These are phyloP conservation scores for Rhynchospora breviuscula DNA, from an alignment of 176 grass and related monocot species.

Conservation along the genomic window DNA sequence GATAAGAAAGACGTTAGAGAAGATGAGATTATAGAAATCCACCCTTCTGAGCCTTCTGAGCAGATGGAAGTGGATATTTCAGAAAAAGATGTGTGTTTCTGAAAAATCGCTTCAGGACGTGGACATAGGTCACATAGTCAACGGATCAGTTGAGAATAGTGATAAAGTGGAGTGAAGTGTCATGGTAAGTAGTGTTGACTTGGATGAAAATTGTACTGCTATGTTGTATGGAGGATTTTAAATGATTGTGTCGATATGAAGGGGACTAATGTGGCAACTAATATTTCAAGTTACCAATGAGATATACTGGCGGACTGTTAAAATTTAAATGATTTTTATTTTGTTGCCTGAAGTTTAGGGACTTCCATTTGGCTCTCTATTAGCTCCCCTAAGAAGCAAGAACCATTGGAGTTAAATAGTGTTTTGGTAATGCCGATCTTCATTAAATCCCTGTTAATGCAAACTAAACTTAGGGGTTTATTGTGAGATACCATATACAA, in stretches of 20 bases:
- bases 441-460: background rate
- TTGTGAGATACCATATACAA: background rate
- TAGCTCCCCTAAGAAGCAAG: background rate
- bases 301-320: background rate
- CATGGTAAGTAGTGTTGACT: background rate
- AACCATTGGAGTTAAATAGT: background rate
- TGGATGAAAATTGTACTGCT: background rate
- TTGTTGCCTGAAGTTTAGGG: background rate
- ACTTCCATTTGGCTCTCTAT: background rate
- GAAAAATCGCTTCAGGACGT: background rate
- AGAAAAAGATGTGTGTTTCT: background rate
- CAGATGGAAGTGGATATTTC: constrained; percentile 5
- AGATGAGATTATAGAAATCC: background rate
- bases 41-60: background rate
- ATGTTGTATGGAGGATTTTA: background rate
- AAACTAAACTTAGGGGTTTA: background rate
- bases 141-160: background rate
- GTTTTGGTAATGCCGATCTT: background rate
- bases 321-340: background rate
- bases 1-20: background rate
- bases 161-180: background rate
- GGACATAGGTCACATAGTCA: background rate
- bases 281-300: background rate
- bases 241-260: background rate
- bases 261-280: background rate